These are phyloP conservation scores for Aspergillus mulundensis DNA, from an alignment of 495 filamentous ascomycete species.

Conservation along the genomic window DNA sequence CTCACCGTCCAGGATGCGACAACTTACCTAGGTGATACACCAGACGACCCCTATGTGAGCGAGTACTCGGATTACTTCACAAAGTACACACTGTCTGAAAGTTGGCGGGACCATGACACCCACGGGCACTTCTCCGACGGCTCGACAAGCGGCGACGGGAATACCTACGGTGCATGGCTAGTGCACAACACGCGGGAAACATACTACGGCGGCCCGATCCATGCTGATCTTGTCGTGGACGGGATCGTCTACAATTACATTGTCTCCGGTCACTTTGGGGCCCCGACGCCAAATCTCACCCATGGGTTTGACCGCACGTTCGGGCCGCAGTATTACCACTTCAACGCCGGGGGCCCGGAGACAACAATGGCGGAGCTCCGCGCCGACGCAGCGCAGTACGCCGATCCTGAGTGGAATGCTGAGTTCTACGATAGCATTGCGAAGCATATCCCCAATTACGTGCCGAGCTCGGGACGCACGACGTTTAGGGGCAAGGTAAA, in stretches of 20 bases:
- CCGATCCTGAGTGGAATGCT: constrained; percentile 46
- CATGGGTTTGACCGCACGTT: constrained; percentile 55
- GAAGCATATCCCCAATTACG: constrained; percentile 49
- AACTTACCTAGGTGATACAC: constrained; percentile 48
- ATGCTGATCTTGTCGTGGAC: constrained; percentile 54
- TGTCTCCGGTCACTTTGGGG: constrained; percentile 53
- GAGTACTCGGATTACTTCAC: constrained; percentile 55
- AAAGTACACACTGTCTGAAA: constrained; percentile 52
- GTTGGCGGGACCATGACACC: constrained; percentile 48
- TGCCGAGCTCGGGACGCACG: constrained; percentile 32
- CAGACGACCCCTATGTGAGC: constrained; percentile 45
- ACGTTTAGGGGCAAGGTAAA: constrained; percentile 38
- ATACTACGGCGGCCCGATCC: constrained; percentile 53
- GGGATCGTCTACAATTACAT: constrained; percentile 53
- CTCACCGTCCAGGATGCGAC: constrained; percentile 54
- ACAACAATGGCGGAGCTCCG: constrained; percentile 38
- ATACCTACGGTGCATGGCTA: constrained; percentile 51
- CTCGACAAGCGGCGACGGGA: constrained; percentile 37
- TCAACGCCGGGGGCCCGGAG: constrained; percentile 45
- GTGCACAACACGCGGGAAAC: constrained; percentile 55
- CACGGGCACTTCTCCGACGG: constrained; percentile 54
- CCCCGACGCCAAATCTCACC: constrained; percentile 53
- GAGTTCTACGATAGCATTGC: constrained; percentile 55
- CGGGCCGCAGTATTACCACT: constrained; percentile 53
- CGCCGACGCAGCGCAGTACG: constrained; percentile 43